Evolutionary conservation across 768 basidiomycete genomes (phyloP).

Genomic region (Agaricus blazei): DNA sequence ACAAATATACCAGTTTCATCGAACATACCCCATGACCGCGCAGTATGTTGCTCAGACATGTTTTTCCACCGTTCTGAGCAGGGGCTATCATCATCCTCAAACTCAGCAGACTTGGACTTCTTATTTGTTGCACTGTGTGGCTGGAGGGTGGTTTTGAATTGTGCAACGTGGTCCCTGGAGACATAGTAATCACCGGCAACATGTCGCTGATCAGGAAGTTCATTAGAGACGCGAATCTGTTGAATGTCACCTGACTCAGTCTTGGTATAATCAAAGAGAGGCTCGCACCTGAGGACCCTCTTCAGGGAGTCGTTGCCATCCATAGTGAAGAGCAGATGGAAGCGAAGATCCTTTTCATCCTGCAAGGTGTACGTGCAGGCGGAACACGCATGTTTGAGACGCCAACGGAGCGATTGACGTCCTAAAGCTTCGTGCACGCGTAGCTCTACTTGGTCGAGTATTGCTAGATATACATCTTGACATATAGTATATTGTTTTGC

Average conservation of each 20-base stretch:
- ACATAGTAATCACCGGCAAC: too few relatives aligned
- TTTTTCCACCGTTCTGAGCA: constrained; percentile 20
- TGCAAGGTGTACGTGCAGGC: constrained; percentile 17
- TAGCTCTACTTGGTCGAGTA: constrained; percentile 8
- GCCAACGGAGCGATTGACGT: constrained; percentile 16
- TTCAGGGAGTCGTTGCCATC: constrained; percentile 25
- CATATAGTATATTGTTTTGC: constrained; percentile 18
- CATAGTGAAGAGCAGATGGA: constrained; percentile 18
- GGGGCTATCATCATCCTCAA: constrained; percentile 7
- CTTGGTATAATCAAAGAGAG: not conserved
- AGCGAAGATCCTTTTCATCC: constrained; percentile 16
- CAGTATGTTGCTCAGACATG: constrained; percentile 14
- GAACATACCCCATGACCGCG: constrained; percentile 24
- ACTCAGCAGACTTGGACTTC: too few relatives aligned
- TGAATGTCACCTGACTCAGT: too few relatives aligned
- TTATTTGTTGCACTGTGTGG: too few relatives aligned
- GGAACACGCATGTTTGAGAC: constrained; percentile 10
- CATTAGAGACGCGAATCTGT: not conserved
- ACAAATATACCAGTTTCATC: constrained; percentile 27
- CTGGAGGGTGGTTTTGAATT: not conserved
- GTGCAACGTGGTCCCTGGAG: too few relatives aligned
- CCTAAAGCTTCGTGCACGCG: constrained; percentile 17
- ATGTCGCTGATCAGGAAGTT: not conserved
- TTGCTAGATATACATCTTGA: constrained; percentile 20
- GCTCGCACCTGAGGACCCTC: constrained; percentile 3